Evolutionary conservation across 306 rosid species (phyloP).

Genomic region (Vigna trinervia): DNA sequence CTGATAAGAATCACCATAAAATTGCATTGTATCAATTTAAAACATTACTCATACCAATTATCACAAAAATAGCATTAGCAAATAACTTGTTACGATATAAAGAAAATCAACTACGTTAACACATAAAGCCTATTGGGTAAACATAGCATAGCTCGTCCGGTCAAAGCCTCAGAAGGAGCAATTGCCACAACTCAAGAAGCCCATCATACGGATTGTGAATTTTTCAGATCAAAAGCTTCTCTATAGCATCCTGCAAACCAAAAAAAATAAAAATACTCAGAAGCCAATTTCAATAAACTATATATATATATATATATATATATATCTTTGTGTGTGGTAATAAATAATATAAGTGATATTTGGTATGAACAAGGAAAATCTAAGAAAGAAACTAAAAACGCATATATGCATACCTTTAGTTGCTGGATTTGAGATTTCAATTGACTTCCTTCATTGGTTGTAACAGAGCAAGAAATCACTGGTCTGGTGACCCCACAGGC

Average conservation of each 20-base stretch:
- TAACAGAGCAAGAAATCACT: conserved; percentile 89
- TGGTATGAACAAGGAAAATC: neutral
- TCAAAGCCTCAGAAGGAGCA: conserved; percentile 83
- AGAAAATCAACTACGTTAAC: conserved; percentile 39
- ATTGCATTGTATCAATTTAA: conserved; percentile 34
- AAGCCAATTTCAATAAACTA: conserved; percentile 1
- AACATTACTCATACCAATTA: conserved; percentile 36
- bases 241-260: conserved; percentile 84
- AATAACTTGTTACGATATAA: conserved; percentile 31
- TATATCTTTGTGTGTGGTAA: neutral
- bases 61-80: conserved; percentile 39
- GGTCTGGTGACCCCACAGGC: conserved; percentile 96
- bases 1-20: conserved; percentile 3
- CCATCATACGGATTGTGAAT: conserved; percentile 67
- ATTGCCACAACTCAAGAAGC: conserved; percentile 68
- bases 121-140: conserved; percentile 29
- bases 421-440: conserved; percentile 87
- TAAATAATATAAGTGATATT: neutral
- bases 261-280: conserved; percentile 1
- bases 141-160: conserved; percentile 68
- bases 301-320: neutral
- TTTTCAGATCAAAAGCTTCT: conserved; percentile 82
- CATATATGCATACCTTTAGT: conserved; percentile 75
- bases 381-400: conserved; percentile 14
- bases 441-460: conserved; percentile 92